A percentile compares a stretch with the other conserved stretches of the same genome.
Evolutionary conservation across 192 early-diverging fungal genomes (phyloP).

Genomic region (Backusella circina): DNA sequence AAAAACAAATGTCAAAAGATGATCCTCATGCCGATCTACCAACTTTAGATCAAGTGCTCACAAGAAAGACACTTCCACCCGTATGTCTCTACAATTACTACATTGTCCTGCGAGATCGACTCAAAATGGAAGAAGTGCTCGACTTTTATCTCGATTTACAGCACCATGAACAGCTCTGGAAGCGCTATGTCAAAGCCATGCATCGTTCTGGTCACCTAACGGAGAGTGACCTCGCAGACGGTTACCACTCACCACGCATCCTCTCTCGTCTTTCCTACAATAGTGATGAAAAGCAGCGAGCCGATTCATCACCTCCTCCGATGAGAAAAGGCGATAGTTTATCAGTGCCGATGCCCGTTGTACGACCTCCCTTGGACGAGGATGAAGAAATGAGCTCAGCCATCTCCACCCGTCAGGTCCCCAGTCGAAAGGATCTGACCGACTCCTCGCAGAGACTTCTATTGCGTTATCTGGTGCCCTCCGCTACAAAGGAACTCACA

Average conservation of each 20-base stretch:
- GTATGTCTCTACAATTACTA: conserved; percentile 80
- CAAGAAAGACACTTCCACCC: conserved; percentile 62
- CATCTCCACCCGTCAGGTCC: background rate
- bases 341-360: background rate
- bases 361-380: background rate
- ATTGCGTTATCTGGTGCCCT: conserved; percentile 45
- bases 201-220: conserved; percentile 28
- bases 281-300: background rate
- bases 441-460: conserved; percentile 51
- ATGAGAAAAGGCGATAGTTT: background rate
- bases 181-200: conserved; percentile 43
- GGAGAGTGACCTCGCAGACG: conserved; percentile 29
- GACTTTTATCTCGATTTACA: conserved; percentile 77
- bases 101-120: conserved; percentile 66
- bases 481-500: conserved; percentile 44
- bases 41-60: conserved; percentile 65
- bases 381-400: background rate
- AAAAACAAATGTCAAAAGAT: background rate
- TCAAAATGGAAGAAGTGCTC: conserved; percentile 61
- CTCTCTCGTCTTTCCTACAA: conserved; percentile 28
- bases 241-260: conserved; percentile 23
- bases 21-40: conserved; percentile 44
- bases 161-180: conserved; percentile 69
- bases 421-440: conserved; percentile 16
- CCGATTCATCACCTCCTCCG: background rate